Conservation (phyloP, 1,139 yeast species). For the Spencermartinsiella ligniputridi region DNA sequence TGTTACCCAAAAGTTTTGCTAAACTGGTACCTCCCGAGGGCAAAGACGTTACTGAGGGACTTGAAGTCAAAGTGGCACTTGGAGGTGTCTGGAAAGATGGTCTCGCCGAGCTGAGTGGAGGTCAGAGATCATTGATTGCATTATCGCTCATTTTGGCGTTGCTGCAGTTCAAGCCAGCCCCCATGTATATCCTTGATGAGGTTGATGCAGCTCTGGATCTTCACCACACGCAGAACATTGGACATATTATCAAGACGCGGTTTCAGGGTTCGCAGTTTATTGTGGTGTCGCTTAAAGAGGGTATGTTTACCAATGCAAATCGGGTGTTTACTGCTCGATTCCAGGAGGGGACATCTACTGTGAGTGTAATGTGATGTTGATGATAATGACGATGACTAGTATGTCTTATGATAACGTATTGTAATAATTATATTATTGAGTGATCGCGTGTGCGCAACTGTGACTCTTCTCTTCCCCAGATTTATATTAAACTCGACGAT, state of each 20-base stretch:
- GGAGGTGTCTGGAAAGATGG: conserved; percentile 97
- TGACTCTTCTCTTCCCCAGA: too few relatives aligned
- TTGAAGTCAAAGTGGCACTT: conserved; percentile 84
- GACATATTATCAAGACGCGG: conserved; percentile 89
- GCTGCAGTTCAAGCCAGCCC: conserved; percentile 93
- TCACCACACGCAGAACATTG: conserved; percentile 96
- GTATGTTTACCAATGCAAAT: conserved; percentile 97
- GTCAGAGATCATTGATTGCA: conserved; percentile 93
- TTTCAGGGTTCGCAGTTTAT: conserved; percentile 95
- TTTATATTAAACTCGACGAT: too few relatives aligned
- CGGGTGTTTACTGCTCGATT: conserved; percentile 89
- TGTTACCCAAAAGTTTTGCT: conserved; percentile 87
- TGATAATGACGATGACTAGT: too few relatives aligned
- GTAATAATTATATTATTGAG: too few relatives aligned
- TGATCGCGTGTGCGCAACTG: too few relatives aligned
- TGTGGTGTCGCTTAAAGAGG: conserved; percentile 94
- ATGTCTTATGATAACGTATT: too few relatives aligned
- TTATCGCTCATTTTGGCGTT: conserved; percentile 85
- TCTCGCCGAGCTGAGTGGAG: conserved; percentile 92
- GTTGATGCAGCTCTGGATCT: conserved; percentile 97
- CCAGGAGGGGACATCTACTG: conserved; percentile 96
- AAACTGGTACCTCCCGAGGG: conserved; percentile 79
- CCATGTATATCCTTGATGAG: conserved; percentile 95
- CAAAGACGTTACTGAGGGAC: conserved; percentile 81
- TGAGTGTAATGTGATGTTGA: conserved; percentile 34